Evolutionary conservation across 202 grass and related monocot genomes (phyloP).

Genomic region (Cymbopogon flexuosus): DNA sequence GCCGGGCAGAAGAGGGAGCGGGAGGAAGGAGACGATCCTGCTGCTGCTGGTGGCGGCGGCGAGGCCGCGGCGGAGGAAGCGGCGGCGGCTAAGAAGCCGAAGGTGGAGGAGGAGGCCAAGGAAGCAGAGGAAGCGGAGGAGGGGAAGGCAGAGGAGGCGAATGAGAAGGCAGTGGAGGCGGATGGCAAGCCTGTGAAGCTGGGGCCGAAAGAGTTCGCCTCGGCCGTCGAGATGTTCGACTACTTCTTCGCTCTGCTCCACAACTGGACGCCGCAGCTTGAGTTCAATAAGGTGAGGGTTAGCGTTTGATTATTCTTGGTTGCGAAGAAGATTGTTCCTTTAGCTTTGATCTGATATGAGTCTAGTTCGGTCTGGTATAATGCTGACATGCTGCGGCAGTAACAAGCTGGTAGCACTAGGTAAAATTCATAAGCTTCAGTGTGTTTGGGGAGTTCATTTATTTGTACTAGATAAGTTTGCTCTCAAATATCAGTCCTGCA

Average conservation of each 20-base stretch:
- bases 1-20: constrained; percentile 53
- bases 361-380: not conserved
- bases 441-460: not conserved
- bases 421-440: constrained; percentile 3
- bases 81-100: constrained; percentile 46
- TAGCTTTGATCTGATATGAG: not conserved
- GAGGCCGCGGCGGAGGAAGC: constrained; percentile 30
- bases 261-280: constrained; percentile 53
- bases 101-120: constrained; percentile 22
- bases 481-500: not conserved
- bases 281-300: constrained; percentile 66
- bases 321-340: not conserved
- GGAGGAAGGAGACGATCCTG: constrained; percentile 41
- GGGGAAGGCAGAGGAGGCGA: constrained; percentile 18
- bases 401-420: not conserved
- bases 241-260: constrained; percentile 75
- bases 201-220: constrained; percentile 74
- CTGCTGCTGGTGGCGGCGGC: constrained; percentile 10
- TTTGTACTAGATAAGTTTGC: not conserved
- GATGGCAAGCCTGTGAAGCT: constrained; percentile 52
- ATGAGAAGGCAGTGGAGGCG: constrained; percentile 9
- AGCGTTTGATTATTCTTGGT: constrained; percentile 2
- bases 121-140: not conserved
- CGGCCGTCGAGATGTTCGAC: constrained; percentile 68
- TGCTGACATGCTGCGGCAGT: not conserved